Conservation (phyloP, 805 yeast genomes). For the Pichia manshurica region DNA sequence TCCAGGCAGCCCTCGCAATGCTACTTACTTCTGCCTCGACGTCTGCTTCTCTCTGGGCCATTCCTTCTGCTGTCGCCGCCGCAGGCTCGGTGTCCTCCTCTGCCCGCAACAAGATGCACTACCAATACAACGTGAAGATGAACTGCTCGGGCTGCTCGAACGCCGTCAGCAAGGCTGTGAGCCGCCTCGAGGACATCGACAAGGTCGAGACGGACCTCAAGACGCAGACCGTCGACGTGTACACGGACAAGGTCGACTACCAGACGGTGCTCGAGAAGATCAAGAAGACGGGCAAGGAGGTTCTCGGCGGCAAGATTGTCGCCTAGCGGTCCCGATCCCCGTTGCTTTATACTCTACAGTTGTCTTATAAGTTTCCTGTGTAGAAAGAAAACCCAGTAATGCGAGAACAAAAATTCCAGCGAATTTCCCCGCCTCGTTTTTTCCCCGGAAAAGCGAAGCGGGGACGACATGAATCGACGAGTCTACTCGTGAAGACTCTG, state of each 20-base stretch:
- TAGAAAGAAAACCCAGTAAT: too few species aligned
- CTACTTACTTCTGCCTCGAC: too few species aligned
- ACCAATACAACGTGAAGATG: slow-evolving; percentile 80
- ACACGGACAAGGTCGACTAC: slow-evolving; percentile 46
- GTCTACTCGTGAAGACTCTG: too few species aligned
- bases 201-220: slow-evolving; percentile 70
- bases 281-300: slow-evolving; percentile 85
- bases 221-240: slow-evolving; percentile 74
- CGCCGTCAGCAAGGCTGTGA: slow-evolving; percentile 76
- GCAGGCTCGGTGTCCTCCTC: too few species aligned
- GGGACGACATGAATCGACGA: too few species aligned
- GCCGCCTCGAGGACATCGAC: slow-evolving; percentile 67
- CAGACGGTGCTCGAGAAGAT: slow-evolving; percentile 79
- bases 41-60: too few species aligned
- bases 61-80: too few species aligned
- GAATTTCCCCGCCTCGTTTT: too few species aligned
- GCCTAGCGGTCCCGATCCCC: slow-evolving; percentile 20
- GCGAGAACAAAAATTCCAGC: too few species aligned
- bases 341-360: not conserved
- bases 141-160: slow-evolving; percentile 81
- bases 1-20: too few species aligned
- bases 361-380: too few species aligned
- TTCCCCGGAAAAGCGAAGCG: too few species aligned
- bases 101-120: slow-evolving; percentile 49
- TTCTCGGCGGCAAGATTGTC: slow-evolving; percentile 56